Evolutionary conservation across 495 filamentous ascomycete species (phyloP), one percentile per base, ranked within the genome.

Genomic region (Xylaria palmicola): DNA sequence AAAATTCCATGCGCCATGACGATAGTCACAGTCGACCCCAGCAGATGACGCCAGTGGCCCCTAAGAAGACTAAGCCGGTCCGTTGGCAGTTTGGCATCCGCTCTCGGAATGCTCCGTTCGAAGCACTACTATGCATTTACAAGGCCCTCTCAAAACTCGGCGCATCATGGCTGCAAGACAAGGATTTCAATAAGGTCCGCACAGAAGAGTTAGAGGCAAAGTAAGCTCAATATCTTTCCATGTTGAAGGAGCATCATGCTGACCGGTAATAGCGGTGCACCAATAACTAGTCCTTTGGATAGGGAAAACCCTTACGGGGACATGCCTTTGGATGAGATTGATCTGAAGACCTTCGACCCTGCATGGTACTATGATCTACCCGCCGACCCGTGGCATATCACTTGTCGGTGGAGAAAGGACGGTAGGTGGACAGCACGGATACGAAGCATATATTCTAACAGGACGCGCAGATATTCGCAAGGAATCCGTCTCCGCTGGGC

Each of bases 11-110:
- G 47, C 83, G 88, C 67, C 72, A 86, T 72, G 83, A 83, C 68
- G 84, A 78, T 62, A 85, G 73, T n/a, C 79, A 74, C 39, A 81
- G 87, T 60, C 86, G 87, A 30, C 90, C 91, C 1, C 88, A 88
- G 49, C 79, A 79, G 4, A 84, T 85, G 62, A 85, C 85, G 12
- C 82, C 85, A 7, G 77, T 79, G 24, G 80, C 84, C 24, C 75
- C 86, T 45, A 93, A 89, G 71, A 90, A 87, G 72, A 76, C 73
- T 27, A 83, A 83, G 55, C 84, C 86, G 3, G 90, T 91, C 1
- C 89, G 91, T 60, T 98, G 94, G 94, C 95, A 98, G 73, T 98
- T 98, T 69, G 94, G 94, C 30, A 98, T 98, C 60, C 86, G 94
- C 1, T 93, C 90, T 22, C 83, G 95, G 30, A 98, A 97, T 72